A percentile compares a stretch with the other conserved stretches of the same genome.
phyloP scores from a whole-genome alignment of 2,329 filamentous ascomycete genomes.

The Ceratocystis ficicola region DNA sequence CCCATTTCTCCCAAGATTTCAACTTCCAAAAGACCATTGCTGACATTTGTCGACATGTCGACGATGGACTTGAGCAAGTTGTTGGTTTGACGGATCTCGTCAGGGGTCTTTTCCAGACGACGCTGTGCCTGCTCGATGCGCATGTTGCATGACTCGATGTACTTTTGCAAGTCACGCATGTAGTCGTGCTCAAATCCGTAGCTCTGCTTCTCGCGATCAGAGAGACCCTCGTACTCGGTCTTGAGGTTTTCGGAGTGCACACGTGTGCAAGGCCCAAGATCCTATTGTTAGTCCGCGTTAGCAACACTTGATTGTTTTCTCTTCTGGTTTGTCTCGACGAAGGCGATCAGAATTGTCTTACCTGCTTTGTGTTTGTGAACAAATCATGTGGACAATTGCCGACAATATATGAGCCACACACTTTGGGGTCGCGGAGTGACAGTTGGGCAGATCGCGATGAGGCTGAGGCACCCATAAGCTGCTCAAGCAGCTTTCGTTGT shows the following conservation, averaged over 20 bases:
- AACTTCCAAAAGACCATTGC: slow-evolving; percentile 73
- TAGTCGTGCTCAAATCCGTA: slow-evolving; percentile 96
- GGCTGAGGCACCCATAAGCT: slow-evolving; percentile 72
- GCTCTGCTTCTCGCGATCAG: slow-evolving; percentile 57
- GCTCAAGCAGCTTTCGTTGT: slow-evolving; percentile 96
- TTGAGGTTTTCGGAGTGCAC: slow-evolving; percentile 82
- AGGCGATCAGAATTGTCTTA: neutral
- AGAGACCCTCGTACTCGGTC: slow-evolving; percentile 68
- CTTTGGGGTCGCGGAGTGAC: slow-evolving; percentile 79
- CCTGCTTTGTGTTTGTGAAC: slow-evolving; percentile 96
- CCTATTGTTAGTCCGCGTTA: slow-evolving; percentile 31
- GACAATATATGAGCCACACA: slow-evolving; percentile 86
- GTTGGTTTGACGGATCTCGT: slow-evolving; percentile 94
- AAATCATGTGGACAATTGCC: slow-evolving; percentile 96
- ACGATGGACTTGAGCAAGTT: slow-evolving; percentile 62
- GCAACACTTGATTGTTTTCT: neutral
- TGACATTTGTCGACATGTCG: slow-evolving; percentile 66
- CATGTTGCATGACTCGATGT: slow-evolving; percentile 92
- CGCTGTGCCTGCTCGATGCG: slow-evolving; percentile 84
- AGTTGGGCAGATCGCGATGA: slow-evolving; percentile 67
- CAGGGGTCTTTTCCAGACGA: slow-evolving; percentile 88
- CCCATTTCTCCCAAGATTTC: slow-evolving; percentile 72
- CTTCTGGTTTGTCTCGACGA: neutral
- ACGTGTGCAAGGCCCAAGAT: slow-evolving; percentile 79
- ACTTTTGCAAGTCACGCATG: slow-evolving; percentile 86